Percentiles rank a stretch among this genome's conserved stretches.
Evolutionary conservation across 2,329 filamentous ascomycete species (phyloP).

Genomic region (Macrophomina pseudophaseolina): DNA sequence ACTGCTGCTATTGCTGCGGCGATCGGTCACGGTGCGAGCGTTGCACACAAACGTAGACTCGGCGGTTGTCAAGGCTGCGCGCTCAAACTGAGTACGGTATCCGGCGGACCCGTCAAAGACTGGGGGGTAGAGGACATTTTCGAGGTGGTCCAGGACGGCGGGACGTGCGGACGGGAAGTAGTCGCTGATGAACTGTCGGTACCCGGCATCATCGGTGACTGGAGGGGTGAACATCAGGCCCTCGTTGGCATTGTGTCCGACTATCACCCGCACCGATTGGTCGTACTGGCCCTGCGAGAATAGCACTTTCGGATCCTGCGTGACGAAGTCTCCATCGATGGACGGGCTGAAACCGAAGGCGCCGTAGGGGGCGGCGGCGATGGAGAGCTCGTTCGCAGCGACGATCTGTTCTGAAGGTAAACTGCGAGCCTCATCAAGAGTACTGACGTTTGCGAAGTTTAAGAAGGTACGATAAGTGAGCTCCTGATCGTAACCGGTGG

Average conservation of each 20-base stretch:
- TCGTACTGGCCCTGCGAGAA: slow-evolving; percentile 44
- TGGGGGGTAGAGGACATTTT: slow-evolving; percentile 27
- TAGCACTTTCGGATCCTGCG: slow-evolving; percentile 37
- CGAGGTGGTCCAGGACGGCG: not conserved
- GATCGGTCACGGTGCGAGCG: not conserved
- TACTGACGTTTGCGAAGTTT: slow-evolving; percentile 39
- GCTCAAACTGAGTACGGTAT: slow-evolving; percentile 11
- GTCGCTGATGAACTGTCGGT: not conserved
- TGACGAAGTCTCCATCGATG: slow-evolving; percentile 42
- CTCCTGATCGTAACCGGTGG: slow-evolving; percentile 37
- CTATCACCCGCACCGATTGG: slow-evolving; percentile 41
- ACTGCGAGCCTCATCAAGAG: slow-evolving; percentile 40
- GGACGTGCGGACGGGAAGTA: not conserved
- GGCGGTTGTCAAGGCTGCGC: not conserved
- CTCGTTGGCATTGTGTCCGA: slow-evolving; percentile 52
- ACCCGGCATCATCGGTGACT: not conserved
- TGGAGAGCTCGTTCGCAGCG: slow-evolving; percentile 39
- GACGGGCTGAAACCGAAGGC: slow-evolving; percentile 40
- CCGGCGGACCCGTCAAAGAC: slow-evolving; percentile 27
- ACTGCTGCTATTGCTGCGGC: not conserved
- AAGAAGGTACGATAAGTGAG: slow-evolving; percentile 39
- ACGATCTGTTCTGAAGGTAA: slow-evolving; percentile 39
- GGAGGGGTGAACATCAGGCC: slow-evolving; percentile 43
- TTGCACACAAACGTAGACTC: slow-evolving; percentile 1
- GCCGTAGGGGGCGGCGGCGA: slow-evolving; percentile 41